Base-by-base conservation (phyloP, 768 basidiomycete species). In the Chlorophyllum brunneum region DNA sequence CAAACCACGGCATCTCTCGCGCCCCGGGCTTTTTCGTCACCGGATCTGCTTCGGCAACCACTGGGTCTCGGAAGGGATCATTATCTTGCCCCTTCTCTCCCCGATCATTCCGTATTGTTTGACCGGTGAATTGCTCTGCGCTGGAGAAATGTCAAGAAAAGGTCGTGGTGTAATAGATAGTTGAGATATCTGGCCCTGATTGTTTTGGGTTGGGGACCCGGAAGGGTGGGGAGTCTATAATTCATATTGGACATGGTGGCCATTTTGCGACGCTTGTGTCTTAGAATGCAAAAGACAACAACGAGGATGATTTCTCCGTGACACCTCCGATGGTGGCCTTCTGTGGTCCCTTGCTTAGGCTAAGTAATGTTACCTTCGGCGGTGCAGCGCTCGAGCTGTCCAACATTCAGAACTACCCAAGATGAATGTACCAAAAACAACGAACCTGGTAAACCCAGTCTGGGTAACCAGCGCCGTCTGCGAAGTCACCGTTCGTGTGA, bases 271-370 rank as follows among this genome's bases (percentile, higher is more conserved):
- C 51, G 42, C 16, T 36, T 43, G 41, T 24, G 51, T 24, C 51
- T 52, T 23, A 52, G 16, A 26, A 52, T 27, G 22, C 31, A 52
- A 23, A 52, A 52, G 15, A 52, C 16, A 6, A 52, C 18, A 9
- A 33, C 41, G 13, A 52, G 29, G 18, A 52, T 45, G 10, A 52
- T 26, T 5, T 41, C 51, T 27, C 16, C 51, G 44, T 52, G 5
- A 52, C 51, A 36, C 51, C 51, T 38, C 51, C 51, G 16, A 52
- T 37, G 10, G 44, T 44, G 5, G 30, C 44, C 18, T 33, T 46
- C 1, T 26, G 29, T 8, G 31, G 50, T 16, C 39, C 41, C 33
- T 16, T 3, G 2, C 16, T 24, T 34, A 40, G 26, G n/a, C 50
- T 51, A 31, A 5, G n/a, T n/a, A n/a, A n/a, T n/a, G n/a, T n/a